Conservation (phyloP, 192 early-diverging fungal species). For the Rhizophlyctis rosea region DNA sequence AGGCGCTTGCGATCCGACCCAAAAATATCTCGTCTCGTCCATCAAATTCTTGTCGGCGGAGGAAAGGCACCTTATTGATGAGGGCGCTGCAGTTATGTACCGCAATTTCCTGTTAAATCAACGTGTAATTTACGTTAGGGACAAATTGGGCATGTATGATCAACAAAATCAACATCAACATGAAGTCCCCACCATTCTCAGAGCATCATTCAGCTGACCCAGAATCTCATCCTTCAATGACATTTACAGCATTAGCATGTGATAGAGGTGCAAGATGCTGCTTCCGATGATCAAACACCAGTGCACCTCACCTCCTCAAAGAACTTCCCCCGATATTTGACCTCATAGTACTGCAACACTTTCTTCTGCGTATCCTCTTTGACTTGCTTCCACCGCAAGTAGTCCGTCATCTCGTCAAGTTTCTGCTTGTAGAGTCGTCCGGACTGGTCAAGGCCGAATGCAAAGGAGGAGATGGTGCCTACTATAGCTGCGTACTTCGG, state of each 20-base stretch:
- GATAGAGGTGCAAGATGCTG: no score
- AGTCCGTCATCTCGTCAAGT: conserved; percentile 53
- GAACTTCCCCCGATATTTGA: conserved; percentile 51
- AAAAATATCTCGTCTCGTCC: conserved; percentile 46
- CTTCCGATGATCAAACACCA: background rate
- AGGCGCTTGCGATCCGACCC: conserved; percentile 36
- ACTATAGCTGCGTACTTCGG: conserved; percentile 40
- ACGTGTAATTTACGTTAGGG: no score
- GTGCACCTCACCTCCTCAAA: conserved; percentile 37
- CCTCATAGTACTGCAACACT: conserved; percentile 41
- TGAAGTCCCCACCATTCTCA: no score
- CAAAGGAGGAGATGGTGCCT: conserved; percentile 51
- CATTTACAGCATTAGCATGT: no score
- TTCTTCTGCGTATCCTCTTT: conserved; percentile 22
- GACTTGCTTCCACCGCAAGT: conserved; percentile 46
- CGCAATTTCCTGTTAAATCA: no score
- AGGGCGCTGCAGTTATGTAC: conserved; percentile 47
- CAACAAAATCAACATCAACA: no score
- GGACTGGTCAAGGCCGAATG: conserved; percentile 46
- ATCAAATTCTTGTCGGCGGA: conserved; percentile 35
- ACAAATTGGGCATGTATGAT: no score
- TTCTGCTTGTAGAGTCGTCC: conserved; percentile 45
- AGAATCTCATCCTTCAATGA: background rate
- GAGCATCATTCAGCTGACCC: background rate
- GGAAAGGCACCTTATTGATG: conserved; percentile 47